Percentiles rank a stretch among this genome's conserved stretches.
phyloP scores from a whole-genome alignment of 2,329 filamentous ascomycete genomes.

The Eutypella sp. region DNA sequence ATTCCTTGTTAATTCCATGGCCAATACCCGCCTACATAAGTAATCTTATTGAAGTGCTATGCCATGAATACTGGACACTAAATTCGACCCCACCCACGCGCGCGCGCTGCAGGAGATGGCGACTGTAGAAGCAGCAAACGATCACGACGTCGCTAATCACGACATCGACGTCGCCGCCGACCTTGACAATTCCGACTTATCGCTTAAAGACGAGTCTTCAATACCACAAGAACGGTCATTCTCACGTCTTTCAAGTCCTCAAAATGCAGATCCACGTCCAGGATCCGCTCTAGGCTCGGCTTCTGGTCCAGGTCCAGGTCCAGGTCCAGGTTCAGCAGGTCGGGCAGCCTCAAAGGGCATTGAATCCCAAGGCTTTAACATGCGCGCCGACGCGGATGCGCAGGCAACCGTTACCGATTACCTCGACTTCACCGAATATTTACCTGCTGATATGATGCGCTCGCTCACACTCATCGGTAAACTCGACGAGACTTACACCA shows the following conservation, averaged over 20 bases:
- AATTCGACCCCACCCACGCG: too few species aligned
- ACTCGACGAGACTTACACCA: conserved; percentile 54
- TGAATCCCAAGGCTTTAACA: conserved; percentile 35
- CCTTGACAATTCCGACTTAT: conserved; percentile 20
- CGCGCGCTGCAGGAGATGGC: conserved; percentile 4
- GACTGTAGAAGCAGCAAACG: conserved; percentile 1
- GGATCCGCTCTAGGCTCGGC: too few species aligned
- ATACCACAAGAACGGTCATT: conserved; percentile 27
- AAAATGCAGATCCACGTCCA: too few species aligned
- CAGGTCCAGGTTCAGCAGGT: not conserved
- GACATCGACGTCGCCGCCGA: conserved; percentile 5
- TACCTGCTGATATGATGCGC: conserved; percentile 61
- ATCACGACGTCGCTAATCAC: too few species aligned
- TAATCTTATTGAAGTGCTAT: not conserved
- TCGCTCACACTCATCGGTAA: conserved; percentile 62
- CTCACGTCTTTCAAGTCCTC: conserved; percentile 21
- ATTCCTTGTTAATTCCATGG: not conserved
- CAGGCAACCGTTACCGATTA: conserved; percentile 67
- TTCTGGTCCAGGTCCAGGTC: conserved; percentile 12
- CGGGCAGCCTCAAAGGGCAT: too few species aligned
- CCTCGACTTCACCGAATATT: conserved; percentile 65
- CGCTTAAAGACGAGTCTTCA: conserved; percentile 29
- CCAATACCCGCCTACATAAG: not conserved
- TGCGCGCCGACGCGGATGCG: conserved; percentile 59
- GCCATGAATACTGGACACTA: not conserved